Base-by-base conservation (phyloP, 2,329 filamentous ascomycete genomes). In the Thielaviopsis euricoi region DNA sequence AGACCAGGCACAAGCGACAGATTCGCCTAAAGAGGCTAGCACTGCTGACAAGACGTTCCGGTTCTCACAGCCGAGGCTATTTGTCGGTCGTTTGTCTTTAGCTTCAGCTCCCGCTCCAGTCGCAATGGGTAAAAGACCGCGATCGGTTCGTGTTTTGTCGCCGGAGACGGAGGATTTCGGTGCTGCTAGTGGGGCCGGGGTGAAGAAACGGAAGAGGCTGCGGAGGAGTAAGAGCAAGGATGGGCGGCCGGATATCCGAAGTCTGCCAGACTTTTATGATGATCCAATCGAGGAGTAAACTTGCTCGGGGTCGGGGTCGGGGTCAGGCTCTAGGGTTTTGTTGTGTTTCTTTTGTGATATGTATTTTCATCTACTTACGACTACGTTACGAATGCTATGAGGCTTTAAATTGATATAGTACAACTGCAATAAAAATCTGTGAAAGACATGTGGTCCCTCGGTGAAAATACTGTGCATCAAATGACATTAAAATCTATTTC, bases 221-320 rank as follows among this genome's bases (percentile, higher is more conserved):
- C 40, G 50, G 49, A 50, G 51, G 15, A 54, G 22, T n/a, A 60
- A 52, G 52, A 52, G 37, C 12, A 50, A 21, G 6, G 55, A 55
- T 21, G 46, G 52, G 7, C 53, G 55, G 19, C 37, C 46, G 33
- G 52, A 60, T 51, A 60, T 60, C 29, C 58, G 58, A n/a, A 52
- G 52, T 51, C 25, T 57, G 17, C 58, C 55, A 19, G 52, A 60
- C n/a, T 60, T 55, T 46, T 46, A 57, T 17, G 55, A 52, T 19
- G 52, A 55, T 52, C 55, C 52, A 17, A 56, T 60, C 4, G 55
- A 60, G 21, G 55, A 60, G 40, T 55, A 21, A 55, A 23, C 7
- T 21, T 21, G 29, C 29, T 33, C 7, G 29, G 29, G 29, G 2
- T 33, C 7, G 43, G n/a, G 43, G n/a, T 48, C n/a, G 26, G 25